Base-by-base conservation (phyloP, 2,329 filamentous ascomycete species). In the Claviceps spartinae region DNA sequence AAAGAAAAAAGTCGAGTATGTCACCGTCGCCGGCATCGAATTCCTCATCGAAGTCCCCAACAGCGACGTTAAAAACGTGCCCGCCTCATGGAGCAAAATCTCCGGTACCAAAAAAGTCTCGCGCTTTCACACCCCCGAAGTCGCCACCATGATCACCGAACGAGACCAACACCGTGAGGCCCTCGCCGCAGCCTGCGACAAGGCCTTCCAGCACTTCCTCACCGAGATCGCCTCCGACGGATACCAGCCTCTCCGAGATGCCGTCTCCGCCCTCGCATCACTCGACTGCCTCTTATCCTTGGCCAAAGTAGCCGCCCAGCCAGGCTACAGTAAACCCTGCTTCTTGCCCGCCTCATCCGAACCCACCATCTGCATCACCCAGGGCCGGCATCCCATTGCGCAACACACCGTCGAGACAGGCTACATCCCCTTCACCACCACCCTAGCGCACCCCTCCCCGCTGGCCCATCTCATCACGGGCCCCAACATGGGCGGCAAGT, bases 401-500 rank as follows among this genome's bases (percentile, higher is more conserved):
- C 93, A 98, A 66, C 89, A 94, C 62, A 81, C 91, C 11, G 78
- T 97, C 5, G 77, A 91, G 4, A 81, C 86, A 58, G 77, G 81
- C 49, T 98, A 97, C 68, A 95, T 98, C 53, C 91, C 93, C 47
- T 98, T 98, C 68, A 81, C 85, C 61, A 85, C 88, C 11, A 71
- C 78, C 2, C 78, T 97, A 47, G 76, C 80, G n/a, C 77, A 81
- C 3, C 76, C 81, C 1, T 64, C 73, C 0, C 78, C 81, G 0
- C 77, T 86, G 5, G 88, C 88, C 2, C 79, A 96, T 59, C 83
- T 97, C 52, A 84, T 98, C 61, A 98, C 93, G 0, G 93, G 93
- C 0, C 93, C 93, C 34, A 98, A 98, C 71, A 98, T 98, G 93
- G 93, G 93, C 61, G 93, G 93, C 52, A 98, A 98, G 65, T 95